These are phyloP conservation scores for Mycena metata DNA, from an alignment of 768 basidiomycete species.

Conservation along the genomic window DNA sequence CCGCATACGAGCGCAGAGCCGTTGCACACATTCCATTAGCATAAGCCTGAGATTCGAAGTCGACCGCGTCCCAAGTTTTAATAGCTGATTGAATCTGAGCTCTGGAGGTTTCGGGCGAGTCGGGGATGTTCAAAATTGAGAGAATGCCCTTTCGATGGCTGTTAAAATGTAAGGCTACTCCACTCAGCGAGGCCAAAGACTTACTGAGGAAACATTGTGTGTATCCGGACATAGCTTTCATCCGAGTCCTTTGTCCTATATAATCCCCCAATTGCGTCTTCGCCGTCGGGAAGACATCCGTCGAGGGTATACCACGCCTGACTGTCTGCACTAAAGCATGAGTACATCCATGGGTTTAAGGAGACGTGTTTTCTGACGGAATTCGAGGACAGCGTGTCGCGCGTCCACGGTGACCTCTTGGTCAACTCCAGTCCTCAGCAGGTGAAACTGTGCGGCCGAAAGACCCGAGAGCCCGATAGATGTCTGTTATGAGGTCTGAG, in stretches of 20 bases:
- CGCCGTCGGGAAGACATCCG: conserved; percentile 51
- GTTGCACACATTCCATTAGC: conserved; percentile 62
- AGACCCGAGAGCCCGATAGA: conserved; percentile 66
- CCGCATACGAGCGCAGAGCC: conserved; percentile 60
- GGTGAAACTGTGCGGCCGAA: conserved; percentile 65
- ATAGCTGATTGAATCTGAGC: conserved; percentile 56
- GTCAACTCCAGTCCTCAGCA: conserved; percentile 58
- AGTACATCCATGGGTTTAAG: neutral
- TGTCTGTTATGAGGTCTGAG: conserved; percentile 46
- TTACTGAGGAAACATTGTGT: conserved; percentile 78
- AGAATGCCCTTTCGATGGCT: conserved; percentile 69
- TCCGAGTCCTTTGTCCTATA: conserved; percentile 71
- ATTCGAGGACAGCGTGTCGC: conserved; percentile 68
- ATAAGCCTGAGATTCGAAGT: conserved; percentile 64
- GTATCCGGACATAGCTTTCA: conserved; percentile 63
- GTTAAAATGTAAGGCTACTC: neutral
- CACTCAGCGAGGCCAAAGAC: neutral
- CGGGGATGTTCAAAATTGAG: conserved; percentile 55
- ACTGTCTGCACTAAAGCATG: conserved; percentile 53
- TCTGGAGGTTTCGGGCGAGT: conserved; percentile 47
- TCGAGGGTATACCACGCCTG: conserved; percentile 65
- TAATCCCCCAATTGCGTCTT: conserved; percentile 66
- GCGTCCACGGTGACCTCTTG: conserved; percentile 67
- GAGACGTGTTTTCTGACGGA: conserved; percentile 50
- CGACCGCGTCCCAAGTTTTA: conserved; percentile 55